A percentile compares a stretch with the other conserved stretches of the same genome.
Conservation (phyloP, 2,329 filamentous ascomycete species). For the Alternaria sp. region DNA sequence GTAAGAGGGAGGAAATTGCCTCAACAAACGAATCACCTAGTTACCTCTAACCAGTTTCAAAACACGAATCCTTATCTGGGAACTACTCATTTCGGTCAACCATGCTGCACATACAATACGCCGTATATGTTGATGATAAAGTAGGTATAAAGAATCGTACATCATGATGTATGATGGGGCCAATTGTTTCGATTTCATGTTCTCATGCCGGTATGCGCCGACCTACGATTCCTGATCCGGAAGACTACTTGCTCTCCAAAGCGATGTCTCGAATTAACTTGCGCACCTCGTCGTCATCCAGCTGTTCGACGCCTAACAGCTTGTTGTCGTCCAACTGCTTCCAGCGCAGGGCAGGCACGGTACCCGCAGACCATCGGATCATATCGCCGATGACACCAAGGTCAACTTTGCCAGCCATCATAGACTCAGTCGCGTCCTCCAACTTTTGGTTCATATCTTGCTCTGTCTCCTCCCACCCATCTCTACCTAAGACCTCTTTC, state of each 20-base stretch:
- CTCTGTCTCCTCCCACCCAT: too few relatives aligned
- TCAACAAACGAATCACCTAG: not conserved
- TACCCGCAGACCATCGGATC: constrained; percentile 13
- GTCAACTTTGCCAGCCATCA: too few relatives aligned
- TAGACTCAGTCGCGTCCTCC: too few relatives aligned
- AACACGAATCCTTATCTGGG: not conserved
- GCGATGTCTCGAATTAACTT: constrained; percentile 5
- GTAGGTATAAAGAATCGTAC: too few relatives aligned
- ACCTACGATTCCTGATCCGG: not conserved
- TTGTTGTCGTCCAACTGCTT: constrained; percentile 13
- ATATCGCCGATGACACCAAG: constrained; percentile 12
- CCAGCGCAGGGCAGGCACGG: constrained; percentile 5
- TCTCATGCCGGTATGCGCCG: not conserved
- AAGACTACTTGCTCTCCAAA: not conserved
- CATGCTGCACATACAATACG: not conserved
- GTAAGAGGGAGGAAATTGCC: not conserved
- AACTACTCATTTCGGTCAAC: not conserved
- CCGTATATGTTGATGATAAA: too few relatives aligned
- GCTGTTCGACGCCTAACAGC: constrained; percentile 6
- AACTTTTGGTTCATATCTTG: too few relatives aligned
- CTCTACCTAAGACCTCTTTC: too few relatives aligned
- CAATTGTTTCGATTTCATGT: not conserved
- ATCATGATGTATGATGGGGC: not conserved
- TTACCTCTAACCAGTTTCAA: not conserved
- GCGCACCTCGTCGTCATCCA: constrained; percentile 9